Conservation (phyloP, 208 protist species). For the Phytomonas francai region DNA sequence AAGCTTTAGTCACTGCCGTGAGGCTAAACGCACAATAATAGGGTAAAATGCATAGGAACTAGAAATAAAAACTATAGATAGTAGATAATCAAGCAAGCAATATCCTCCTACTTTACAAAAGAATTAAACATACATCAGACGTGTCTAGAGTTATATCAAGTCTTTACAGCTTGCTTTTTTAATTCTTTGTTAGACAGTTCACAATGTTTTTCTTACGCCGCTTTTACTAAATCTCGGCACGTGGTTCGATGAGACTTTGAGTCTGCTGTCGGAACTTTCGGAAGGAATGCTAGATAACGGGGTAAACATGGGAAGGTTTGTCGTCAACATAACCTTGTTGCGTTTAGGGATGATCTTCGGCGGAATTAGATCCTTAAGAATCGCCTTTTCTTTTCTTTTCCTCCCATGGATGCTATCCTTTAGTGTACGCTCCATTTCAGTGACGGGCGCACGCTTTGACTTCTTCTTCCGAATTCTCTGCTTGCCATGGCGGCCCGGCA, state of each 20-base stretch:
- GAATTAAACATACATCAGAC: neutral
- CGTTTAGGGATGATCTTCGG: constrained; percentile 47
- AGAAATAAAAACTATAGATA: neutral
- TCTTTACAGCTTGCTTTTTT: neutral
- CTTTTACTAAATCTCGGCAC: neutral
- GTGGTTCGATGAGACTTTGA: neutral
- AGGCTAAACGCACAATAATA: neutral
- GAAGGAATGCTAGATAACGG: neutral
- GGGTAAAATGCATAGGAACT: neutral
- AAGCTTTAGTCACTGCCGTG: neutral
- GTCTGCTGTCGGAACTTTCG: neutral
- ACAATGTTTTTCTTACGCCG: neutral
- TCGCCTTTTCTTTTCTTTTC: constrained; percentile 67
- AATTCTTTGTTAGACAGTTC: neutral
- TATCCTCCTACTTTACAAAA: neutral
- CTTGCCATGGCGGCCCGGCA: constrained; percentile 84
- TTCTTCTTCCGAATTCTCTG: constrained; percentile 86
- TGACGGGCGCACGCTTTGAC: constrained; percentile 66
- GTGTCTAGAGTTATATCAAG: neutral
- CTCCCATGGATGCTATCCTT: constrained; percentile 87
- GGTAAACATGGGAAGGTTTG: constrained; percentile 79
- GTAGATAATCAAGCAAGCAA: neutral
- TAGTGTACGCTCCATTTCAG: constrained; percentile 82
- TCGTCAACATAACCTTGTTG: constrained; percentile 48
- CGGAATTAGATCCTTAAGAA: constrained; percentile 73